These are phyloP conservation scores for Diutina rugosa DNA, from an alignment of 1,139 yeast species.

Conservation along the genomic window DNA sequence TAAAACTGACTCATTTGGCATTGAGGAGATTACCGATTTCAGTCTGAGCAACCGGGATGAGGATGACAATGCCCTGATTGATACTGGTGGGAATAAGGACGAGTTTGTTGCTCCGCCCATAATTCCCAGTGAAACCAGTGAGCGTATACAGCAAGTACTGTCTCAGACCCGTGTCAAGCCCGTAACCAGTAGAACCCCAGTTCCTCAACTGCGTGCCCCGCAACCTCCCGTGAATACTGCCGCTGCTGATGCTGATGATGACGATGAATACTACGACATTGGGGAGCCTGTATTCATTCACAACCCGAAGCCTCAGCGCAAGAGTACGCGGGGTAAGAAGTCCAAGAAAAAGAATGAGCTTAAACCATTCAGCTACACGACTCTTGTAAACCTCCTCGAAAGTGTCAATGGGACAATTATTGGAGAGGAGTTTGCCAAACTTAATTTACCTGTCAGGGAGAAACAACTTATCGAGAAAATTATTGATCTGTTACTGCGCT, in stretches of 20 bases:
- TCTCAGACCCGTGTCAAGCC: neutral
- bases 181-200: neutral
- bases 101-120: neutral
- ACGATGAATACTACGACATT: slow-evolving; percentile 1
- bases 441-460: slow-evolving; percentile 67
- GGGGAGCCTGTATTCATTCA: slow-evolving; percentile 2
- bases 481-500: slow-evolving; percentile 69
- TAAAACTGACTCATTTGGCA: neutral
- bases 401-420: slow-evolving; percentile 53
- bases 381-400: slow-evolving; percentile 43
- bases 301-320: neutral
- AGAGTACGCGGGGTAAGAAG: neutral
- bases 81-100: neutral
- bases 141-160: neutral
- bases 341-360: neutral
- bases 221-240: neutral
- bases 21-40: neutral
- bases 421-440: slow-evolving; percentile 59
- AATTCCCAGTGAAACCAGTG: neutral
- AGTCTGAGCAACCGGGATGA: neutral
- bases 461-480: slow-evolving; percentile 72
- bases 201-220: neutral
- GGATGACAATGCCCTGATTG: neutral
- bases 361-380: slow-evolving; percentile 34
- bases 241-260: neutral